Base-by-base conservation (phyloP, 371 early-diverging fungal genomes). In the Basidiobolus meristosporus region DNA sequence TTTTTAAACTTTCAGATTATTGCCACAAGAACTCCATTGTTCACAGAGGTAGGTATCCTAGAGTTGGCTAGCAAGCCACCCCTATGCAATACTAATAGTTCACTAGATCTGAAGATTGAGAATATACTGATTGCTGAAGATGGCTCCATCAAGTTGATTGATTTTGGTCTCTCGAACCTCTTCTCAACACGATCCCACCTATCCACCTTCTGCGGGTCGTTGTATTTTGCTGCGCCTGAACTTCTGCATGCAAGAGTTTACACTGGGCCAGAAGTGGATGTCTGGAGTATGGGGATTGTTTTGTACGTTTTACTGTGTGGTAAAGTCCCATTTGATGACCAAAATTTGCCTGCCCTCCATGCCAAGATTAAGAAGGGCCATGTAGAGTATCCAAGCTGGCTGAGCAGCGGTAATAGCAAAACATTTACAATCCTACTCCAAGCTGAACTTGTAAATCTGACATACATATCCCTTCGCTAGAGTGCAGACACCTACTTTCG, bases 151-250 rank as follows among this genome's bases (percentile, higher is more conserved):
- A 86, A 88, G 53, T 19, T 90, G 26, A 82, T 90, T 40, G 98
- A 98, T 51, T 98, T 98, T 73, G 98, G 98, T 2, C 67, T 98
- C 26, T 79, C 89, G 12, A 93, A 91, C 52, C 60, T 90, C 18
- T 93, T 81, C 55, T 84, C 82, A 18, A 74, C 77, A 29, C 70
- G 75, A 31, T 65, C 64, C 5, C 70, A 70, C 33, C 60, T 92
- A 28, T 75, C 73, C 9, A 96, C 96, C 0, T 92, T 87, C 49
- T 96, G 93, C 50, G 96, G 98, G n/a, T 86, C 89, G 16, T 62
- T 90, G 9, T 91, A 95, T 53, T 98, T 91, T 77, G 96, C 93
- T 14, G 90, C 96, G 1, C 98, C 98, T 4, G 98, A 97, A 56
- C 54, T 98, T 30, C 57, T 97, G n/a, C 66, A 68, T 31, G 93